Conservation (phyloP, 2,329 filamentous ascomycete genomes). For the Fusarium irregulare region DNA sequence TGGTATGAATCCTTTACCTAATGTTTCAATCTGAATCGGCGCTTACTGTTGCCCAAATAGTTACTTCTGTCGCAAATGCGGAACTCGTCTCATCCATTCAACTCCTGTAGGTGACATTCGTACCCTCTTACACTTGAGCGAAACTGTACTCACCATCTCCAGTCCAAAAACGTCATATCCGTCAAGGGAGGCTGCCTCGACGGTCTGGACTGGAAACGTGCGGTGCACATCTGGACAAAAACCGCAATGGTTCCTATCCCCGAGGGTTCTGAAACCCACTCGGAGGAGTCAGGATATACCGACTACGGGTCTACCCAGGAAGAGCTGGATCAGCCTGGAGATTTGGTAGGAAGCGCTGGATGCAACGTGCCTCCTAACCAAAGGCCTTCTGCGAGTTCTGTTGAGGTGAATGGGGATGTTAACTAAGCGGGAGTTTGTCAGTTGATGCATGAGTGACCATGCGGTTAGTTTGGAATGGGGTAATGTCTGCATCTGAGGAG, state of each 20-base stretch:
- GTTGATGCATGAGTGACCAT: conserved; percentile 2
- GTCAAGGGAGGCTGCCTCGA: conserved; percentile 76
- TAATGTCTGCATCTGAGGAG: not conserved
- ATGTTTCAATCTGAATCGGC: not conserved
- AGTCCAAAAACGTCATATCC: conserved; percentile 69
- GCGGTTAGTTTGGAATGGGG: not conserved
- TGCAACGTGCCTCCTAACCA: conserved; percentile 23
- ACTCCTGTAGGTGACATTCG: conserved; percentile 59
- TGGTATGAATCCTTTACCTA: conserved; percentile 56
- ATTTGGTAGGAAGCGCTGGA: conserved; percentile 52
- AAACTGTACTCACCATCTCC: conserved; percentile 12
- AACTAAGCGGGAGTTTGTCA: conserved; percentile 11
- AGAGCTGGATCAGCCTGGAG: conserved; percentile 59
- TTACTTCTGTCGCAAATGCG: conserved; percentile 75
- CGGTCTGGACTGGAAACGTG: conserved; percentile 68
- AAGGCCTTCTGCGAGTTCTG: not conserved
- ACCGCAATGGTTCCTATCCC: conserved; percentile 76
- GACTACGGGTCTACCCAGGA: conserved; percentile 60
- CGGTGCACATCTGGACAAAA: conserved; percentile 76
- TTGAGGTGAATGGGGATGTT: conserved; percentile 18
- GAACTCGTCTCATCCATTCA: conserved; percentile 72
- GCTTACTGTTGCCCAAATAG: conserved; percentile 49
- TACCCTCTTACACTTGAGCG: not conserved
- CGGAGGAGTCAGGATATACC: conserved; percentile 61
- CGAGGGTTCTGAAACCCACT: conserved; percentile 68